Percentiles rank a stretch among this genome's conserved stretches.
Evolutionary conservation across 2,329 filamentous ascomycete genomes (phyloP).

Genomic region (Aschersonia sp.): DNA sequence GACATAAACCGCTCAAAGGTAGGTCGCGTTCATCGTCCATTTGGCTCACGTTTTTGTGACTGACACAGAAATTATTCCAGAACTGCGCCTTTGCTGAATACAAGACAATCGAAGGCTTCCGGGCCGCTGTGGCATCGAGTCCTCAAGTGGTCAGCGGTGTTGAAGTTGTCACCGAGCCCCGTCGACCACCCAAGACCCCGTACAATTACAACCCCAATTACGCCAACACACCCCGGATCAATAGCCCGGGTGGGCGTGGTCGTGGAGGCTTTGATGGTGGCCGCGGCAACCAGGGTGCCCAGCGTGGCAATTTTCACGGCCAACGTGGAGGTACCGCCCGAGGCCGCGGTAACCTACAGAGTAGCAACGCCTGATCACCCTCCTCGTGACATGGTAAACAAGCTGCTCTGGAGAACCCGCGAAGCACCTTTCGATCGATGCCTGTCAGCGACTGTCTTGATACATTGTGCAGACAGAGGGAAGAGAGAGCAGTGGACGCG

Average conservation of each 20-base stretch:
- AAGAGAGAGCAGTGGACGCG: background rate
- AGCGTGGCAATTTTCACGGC: slow-evolving; percentile 58
- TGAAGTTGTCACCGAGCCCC: slow-evolving; percentile 76
- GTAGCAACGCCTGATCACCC: too few relatives aligned
- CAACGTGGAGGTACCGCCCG: slow-evolving; percentile 52
- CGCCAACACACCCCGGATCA: slow-evolving; percentile 48
- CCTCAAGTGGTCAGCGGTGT: slow-evolving; percentile 75
- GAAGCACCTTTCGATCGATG: too few relatives aligned
- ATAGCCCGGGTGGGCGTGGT: slow-evolving; percentile 40
- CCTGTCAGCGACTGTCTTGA: too few relatives aligned
- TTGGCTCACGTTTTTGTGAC: background rate
- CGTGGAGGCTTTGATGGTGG: slow-evolving; percentile 50
- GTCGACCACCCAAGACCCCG: slow-evolving; percentile 51
- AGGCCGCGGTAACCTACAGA: slow-evolving; percentile 34
- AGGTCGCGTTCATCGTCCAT: slow-evolving; percentile 9
- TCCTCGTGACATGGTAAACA: too few relatives aligned
- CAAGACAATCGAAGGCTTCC: slow-evolving; percentile 64
- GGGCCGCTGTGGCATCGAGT: slow-evolving; percentile 70
- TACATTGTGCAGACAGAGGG: background rate
- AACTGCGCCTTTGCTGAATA: slow-evolving; percentile 98
- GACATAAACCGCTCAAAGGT: slow-evolving; percentile 80
- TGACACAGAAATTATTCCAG: slow-evolving; percentile 27
- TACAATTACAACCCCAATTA: slow-evolving; percentile 57
- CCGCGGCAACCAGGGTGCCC: slow-evolving; percentile 43
- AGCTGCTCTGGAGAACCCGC: too few relatives aligned